phyloP scores from a whole-genome alignment of 495 filamentous ascomycete species.

The Chaetomidium leptoderma region DNA sequence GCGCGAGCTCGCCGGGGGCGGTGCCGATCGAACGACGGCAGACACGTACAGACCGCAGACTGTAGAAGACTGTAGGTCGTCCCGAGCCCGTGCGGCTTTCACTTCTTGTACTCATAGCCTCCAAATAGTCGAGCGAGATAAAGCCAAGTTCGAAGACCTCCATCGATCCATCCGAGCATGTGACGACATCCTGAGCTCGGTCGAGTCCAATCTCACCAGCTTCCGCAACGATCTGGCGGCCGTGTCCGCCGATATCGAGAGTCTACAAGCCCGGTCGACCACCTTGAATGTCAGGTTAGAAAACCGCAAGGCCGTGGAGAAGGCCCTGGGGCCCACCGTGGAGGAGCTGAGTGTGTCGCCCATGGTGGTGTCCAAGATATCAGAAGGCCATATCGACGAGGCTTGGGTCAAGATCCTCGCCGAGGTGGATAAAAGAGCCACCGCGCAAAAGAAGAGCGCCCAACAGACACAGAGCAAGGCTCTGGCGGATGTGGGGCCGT shows the following conservation, averaged over 20 bases:
- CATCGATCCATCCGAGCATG: conserved; percentile 85
- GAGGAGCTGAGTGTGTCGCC: conserved; percentile 89
- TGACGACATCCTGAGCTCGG: conserved; percentile 88
- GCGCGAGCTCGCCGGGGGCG: conserved; percentile 58
- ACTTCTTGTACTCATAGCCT: conserved; percentile 30
- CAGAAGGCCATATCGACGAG: conserved; percentile 86
- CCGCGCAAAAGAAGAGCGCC: conserved; percentile 61
- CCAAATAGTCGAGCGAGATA: conserved; percentile 69
- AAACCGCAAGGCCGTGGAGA: conserved; percentile 85
- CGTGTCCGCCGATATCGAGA: conserved; percentile 94
- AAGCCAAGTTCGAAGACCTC: conserved; percentile 84
- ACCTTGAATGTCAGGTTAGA: conserved; percentile 81
- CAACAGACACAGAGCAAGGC: conserved; percentile 65
- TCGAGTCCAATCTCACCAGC: conserved; percentile 84
- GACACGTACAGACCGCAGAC: conserved; percentile 61
- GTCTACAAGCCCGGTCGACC: conserved; percentile 77
- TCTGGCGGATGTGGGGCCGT: conserved; percentile 73
- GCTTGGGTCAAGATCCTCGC: conserved; percentile 79
- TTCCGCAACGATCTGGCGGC: conserved; percentile 88
- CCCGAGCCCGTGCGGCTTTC: conserved; percentile 20
- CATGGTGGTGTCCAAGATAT: conserved; percentile 70
- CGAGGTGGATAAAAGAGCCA: conserved; percentile 75
- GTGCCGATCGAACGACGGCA: conserved; percentile 36
- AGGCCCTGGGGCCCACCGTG: conserved; percentile 79
- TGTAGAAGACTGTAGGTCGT: conserved; percentile 66